phyloP scores from a whole-genome alignment of 768 basidiomycete genomes.

The Gloeophyllum trabeum region DNA sequence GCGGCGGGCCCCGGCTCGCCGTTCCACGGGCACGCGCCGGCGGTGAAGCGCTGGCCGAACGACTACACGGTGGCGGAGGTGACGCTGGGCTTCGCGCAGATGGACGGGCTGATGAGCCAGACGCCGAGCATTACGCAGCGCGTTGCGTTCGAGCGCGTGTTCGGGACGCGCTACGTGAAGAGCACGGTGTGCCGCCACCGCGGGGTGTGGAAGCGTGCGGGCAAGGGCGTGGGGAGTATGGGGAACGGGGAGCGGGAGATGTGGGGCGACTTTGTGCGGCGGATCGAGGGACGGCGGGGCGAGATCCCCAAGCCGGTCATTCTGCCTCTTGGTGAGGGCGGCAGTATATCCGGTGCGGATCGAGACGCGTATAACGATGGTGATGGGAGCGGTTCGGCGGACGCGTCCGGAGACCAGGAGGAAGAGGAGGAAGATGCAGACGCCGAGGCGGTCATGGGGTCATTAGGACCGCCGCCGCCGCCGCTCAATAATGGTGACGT shows the following conservation, averaged over 20 bases:
- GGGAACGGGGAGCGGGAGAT: slow-evolving; percentile 45
- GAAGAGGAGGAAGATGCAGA: slow-evolving; percentile 4
- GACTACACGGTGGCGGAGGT: slow-evolving; percentile 64
- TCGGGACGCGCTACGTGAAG: slow-evolving; percentile 63
- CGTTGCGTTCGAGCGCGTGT: slow-evolving; percentile 59
- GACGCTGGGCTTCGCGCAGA: slow-evolving; percentile 44
- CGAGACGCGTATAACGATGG: slow-evolving; percentile 6
- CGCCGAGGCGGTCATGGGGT: slow-evolving; percentile 16
- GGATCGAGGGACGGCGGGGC: slow-evolving; percentile 37
- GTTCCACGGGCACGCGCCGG: slow-evolving; percentile 43
- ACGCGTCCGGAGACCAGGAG: slow-evolving; percentile 7
- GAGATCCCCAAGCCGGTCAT: slow-evolving; percentile 5
- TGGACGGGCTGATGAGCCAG: slow-evolving; percentile 24
- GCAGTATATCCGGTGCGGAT: slow-evolving; percentile 3
- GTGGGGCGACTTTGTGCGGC: slow-evolving; percentile 61
- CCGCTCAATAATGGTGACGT: no score
- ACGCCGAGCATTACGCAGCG: slow-evolving; percentile 43
- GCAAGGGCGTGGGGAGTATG: slow-evolving; percentile 34
- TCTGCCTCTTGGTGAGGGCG: not conserved
- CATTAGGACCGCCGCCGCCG: slow-evolving; percentile 16
- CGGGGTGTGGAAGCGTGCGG: slow-evolving; percentile 55
- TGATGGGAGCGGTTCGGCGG: slow-evolving; percentile 7
- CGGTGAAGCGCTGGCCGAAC: slow-evolving; percentile 67
- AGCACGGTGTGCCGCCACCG: slow-evolving; percentile 64
- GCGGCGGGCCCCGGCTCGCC: slow-evolving; percentile 11